A percentile compares a stretch with the other conserved stretches of the same genome.
Evolutionary conservation across 768 basidiomycete genomes (phyloP).

Genomic region (Dictyophora rubrovolvata): DNA sequence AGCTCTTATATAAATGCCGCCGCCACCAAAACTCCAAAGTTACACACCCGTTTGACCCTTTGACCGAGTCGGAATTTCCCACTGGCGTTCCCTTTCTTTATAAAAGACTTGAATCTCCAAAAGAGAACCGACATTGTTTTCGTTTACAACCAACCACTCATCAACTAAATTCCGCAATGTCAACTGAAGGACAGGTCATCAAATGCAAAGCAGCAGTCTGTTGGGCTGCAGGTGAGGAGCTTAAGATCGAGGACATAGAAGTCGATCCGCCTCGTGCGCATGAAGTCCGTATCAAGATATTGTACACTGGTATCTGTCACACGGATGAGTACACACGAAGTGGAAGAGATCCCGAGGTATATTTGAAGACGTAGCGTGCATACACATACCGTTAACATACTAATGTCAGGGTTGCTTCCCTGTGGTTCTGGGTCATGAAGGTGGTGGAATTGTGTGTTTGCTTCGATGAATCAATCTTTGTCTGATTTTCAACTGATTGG

Average conservation of each 20-base stretch:
- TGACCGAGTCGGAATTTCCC: neutral
- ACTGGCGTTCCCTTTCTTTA: neutral
- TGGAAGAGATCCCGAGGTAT: conserved; percentile 89
- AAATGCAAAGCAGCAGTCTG: conserved; percentile 89
- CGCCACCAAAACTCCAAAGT: neutral
- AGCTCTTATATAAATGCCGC: too few species aligned
- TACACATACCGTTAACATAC: neutral
- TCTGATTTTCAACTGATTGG: neutral
- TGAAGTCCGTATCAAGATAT: conserved; percentile 90
- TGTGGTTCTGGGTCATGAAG: conserved; percentile 91
- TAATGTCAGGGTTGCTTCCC: conserved; percentile 68
- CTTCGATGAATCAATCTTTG: conserved; percentile 1
- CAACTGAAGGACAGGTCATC: conserved; percentile 69
- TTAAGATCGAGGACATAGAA: conserved; percentile 85
- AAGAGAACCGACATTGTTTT: too few species aligned
- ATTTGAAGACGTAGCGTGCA: conserved; percentile 10
- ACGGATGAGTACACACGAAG: conserved; percentile 97
- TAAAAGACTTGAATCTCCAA: too few species aligned
- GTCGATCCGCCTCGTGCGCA: conserved; percentile 83
- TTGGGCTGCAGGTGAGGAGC: conserved; percentile 83
- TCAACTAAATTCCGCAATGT: conserved; percentile 35
- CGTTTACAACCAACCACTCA: too few species aligned
- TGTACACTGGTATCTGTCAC: conserved; percentile 95
- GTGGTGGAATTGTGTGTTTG: conserved; percentile 70
- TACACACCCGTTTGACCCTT: neutral